Conservation (phyloP, 176 grass and related monocot species). For the Luzula sylvatica region DNA sequence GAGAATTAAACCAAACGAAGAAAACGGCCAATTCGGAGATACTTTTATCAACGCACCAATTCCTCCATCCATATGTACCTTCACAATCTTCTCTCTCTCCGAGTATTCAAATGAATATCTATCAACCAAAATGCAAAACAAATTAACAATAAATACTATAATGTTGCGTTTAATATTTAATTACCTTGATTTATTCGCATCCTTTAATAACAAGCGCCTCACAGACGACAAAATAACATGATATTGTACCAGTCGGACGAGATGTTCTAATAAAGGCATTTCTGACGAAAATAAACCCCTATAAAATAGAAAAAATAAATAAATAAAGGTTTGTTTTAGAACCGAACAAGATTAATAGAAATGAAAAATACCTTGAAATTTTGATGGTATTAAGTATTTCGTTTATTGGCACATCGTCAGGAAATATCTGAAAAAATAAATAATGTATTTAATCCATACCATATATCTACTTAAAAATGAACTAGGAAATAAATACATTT, state of each 20-base stretch:
- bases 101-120: conserved; percentile 84
- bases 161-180: no score
- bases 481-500: background rate
- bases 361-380: conserved; percentile 42
- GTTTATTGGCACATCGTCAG: conserved; percentile 56
- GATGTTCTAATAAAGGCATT: conserved; percentile 29
- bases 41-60: conserved; percentile 79
- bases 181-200: conserved; percentile 83
- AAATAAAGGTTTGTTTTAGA: background rate
- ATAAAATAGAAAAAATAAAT: conserved; percentile 10
- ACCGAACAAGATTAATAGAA: background rate
- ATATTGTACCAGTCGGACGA: conserved; percentile 57
- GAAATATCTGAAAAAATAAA: conserved; percentile 57
- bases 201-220: conserved; percentile 49
- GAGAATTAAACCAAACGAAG: conserved; percentile 41
- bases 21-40: conserved; percentile 60
- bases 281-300: conserved; percentile 38
- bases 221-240: conserved; percentile 38
- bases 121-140: conserved; percentile 17
- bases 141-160: background rate
- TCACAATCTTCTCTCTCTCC: conserved; percentile 49
- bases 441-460: background rate
- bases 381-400: conserved; percentile 48
- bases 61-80: conserved; percentile 61
- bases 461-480: no score